Evolutionary conservation across 345 rosid genomes (phyloP), one percentile per base, ranked within the genome.

Genomic region (Clarkia xantiana): DNA sequence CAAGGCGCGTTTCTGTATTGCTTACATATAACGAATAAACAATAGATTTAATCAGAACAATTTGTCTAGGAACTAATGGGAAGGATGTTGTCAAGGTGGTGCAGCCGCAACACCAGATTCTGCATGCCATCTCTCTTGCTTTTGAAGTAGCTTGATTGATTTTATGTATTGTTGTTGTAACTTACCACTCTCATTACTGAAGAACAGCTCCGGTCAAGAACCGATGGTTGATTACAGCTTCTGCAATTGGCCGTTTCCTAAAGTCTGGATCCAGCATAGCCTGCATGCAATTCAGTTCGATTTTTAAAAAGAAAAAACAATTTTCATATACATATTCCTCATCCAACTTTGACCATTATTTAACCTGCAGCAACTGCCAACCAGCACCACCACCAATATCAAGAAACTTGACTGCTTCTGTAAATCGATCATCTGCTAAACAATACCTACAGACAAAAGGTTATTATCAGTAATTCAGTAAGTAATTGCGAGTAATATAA

Each of bases 351-450:
- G 20, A 29, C 43, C 11, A 36, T 46, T 6, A 34, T 42, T 57
- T 55, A 57, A 89, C 97, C 97, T 85, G 90, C 44, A 85, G 95
- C 54, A 89, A 72, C 60, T 89, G 80, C 95, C 95, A 85, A 59
- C 97, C 95, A 68, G 97, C 87, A 58, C 68, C 67, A 59, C 74
- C 76, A 22, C 78, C 85, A 22, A 77, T 67, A 76, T 89, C 97
- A 54, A 89, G 74, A 70, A 89, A 89, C 64, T 71, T 78, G 47
- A 89, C 90, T 47, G 94, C 93, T 69, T 82, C 95, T 61, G 67
- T 68, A 42, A 80, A 69, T 39, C 82, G 80, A 46, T 89, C 95
- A 72, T 89, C 97, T 0, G 90, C 95, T 63, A 82, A 62, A 67
- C 97, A 89, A 63, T 85, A 89, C 72, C 95, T 89, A 90, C 62